A percentile compares a stretch with the other conserved stretches of the same genome.
These are phyloP conservation scores for Globisporangium uncinulatum DNA, from an alignment of 352 stramenopile species.

Conservation along the genomic window DNA sequence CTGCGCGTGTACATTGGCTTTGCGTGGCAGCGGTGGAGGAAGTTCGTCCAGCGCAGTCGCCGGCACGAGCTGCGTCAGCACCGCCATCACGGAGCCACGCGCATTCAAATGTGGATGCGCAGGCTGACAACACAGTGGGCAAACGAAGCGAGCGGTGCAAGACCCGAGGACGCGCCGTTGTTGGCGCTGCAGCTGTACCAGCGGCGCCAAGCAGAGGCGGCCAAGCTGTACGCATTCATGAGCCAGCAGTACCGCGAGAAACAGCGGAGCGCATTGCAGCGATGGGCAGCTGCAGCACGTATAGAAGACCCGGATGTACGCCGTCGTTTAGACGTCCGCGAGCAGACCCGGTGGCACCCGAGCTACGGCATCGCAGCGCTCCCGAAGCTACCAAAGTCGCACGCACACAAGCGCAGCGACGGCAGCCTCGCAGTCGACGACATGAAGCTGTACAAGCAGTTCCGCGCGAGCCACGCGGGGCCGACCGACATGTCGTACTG, in stretches of 20 bases:
- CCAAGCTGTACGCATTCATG: constrained; percentile 41
- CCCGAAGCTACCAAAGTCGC: constrained; percentile 39
- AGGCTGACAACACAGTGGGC: constrained; percentile 13
- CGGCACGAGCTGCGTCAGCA: constrained; percentile 24
- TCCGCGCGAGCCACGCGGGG: constrained; percentile 52
- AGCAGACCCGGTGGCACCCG: constrained; percentile 49
- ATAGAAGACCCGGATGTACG: constrained; percentile 12
- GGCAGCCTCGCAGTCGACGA: constrained; percentile 52
- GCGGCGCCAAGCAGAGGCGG: constrained; percentile 31
- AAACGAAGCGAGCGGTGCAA: background rate
- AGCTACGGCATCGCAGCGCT: constrained; percentile 53
- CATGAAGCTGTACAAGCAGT: constrained; percentile 52
- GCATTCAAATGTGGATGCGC: constrained; percentile 44
- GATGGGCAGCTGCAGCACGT: constrained; percentile 19
- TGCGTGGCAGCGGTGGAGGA: constrained; percentile 46
- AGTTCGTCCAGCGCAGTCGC: constrained; percentile 34
- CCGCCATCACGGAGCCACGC: constrained; percentile 14
- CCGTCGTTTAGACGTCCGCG: constrained; percentile 12
- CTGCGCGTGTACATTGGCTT: constrained; percentile 59
- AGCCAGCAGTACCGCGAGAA: constrained; percentile 20
- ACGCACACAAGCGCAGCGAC: constrained; percentile 24
- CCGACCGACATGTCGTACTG: constrained; percentile 70
- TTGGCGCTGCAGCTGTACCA: constrained; percentile 41
- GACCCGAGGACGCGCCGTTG: constrained; percentile 18
- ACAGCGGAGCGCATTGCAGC: constrained; percentile 19